phyloP scores from a whole-genome alignment of 176 grass and related monocot genomes.

The Aegilops speltoides region DNA sequence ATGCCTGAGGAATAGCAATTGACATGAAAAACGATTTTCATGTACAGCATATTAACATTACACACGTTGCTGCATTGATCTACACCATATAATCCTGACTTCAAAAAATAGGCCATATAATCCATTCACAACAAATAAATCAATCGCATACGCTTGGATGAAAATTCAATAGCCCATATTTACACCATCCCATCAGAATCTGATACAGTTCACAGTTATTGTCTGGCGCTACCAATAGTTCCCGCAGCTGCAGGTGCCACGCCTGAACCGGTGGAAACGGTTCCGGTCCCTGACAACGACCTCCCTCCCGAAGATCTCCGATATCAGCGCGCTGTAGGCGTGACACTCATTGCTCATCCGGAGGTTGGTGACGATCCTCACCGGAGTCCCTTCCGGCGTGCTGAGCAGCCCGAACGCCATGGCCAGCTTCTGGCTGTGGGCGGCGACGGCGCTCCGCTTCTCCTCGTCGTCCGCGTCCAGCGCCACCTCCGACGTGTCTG shows the following conservation, averaged over 20 bases:
- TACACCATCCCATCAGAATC: too few relatives aligned
- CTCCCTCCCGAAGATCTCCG: constrained; percentile 52
- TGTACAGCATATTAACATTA: background rate
- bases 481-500: constrained; percentile 63
- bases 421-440: constrained; percentile 85
- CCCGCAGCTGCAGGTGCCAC: constrained; percentile 53
- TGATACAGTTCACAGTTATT: too few relatives aligned
- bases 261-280: constrained; percentile 65
- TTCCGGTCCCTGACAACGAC: constrained; percentile 71
- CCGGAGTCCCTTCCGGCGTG: constrained; percentile 36
- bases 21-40: too few relatives aligned
- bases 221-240: constrained; percentile 53
- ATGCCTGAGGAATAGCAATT: too few relatives aligned
- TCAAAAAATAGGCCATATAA: too few relatives aligned
- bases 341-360: constrained; percentile 81
- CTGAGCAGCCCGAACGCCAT: constrained; percentile 72
- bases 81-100: background rate
- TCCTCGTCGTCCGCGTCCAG: constrained; percentile 54
- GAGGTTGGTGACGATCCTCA: constrained; percentile 71
- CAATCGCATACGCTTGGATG: too few relatives aligned
- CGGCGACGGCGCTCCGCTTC: constrained; percentile 41
- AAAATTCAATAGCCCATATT: too few relatives aligned
- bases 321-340: constrained; percentile 57
- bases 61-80: background rate
- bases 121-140: background rate